A percentile compares a stretch with the other conserved stretches of the same genome.
Evolutionary conservation across 768 basidiomycete genomes (phyloP).

Genomic region (Wakefieldia striispora): DNA sequence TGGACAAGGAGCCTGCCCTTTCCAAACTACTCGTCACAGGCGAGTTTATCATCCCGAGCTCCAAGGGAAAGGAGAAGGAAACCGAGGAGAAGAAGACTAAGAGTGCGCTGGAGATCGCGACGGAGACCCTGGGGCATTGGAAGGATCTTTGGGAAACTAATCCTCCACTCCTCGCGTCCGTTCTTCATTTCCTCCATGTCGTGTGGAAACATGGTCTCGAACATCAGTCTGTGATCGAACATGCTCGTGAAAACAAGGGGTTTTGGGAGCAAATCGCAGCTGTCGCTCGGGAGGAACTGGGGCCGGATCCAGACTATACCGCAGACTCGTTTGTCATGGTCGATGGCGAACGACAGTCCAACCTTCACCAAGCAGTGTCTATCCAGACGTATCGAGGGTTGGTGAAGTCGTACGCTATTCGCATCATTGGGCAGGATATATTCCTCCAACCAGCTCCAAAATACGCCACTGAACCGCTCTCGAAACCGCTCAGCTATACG

Average conservation of each 20-base stretch:
- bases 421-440: slow-evolving; percentile 74
- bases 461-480: slow-evolving; percentile 32
- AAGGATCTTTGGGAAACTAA: slow-evolving; percentile 74
- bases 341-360: slow-evolving; percentile 42
- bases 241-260: slow-evolving; percentile 50
- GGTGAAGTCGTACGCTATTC: slow-evolving; percentile 71
- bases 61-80: slow-evolving; percentile 35
- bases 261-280: slow-evolving; percentile 73
- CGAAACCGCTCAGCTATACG: slow-evolving; percentile 59
- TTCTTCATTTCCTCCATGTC: slow-evolving; percentile 72
- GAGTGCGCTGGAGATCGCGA: slow-evolving; percentile 69
- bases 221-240: slow-evolving; percentile 58
- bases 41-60: slow-evolving; percentile 51
- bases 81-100: slow-evolving; percentile 34
- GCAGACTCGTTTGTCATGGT: slow-evolving; percentile 46
- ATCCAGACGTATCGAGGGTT: slow-evolving; percentile 66
- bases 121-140: slow-evolving; percentile 67
- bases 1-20: slow-evolving; percentile 85
- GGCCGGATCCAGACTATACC: slow-evolving; percentile 68
- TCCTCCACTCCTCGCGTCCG: slow-evolving; percentile 70
- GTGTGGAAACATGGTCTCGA: slow-evolving; percentile 82
- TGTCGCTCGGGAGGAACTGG: slow-evolving; percentile 66
- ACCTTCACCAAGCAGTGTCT: slow-evolving; percentile 59
- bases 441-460: slow-evolving; percentile 52
- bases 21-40: slow-evolving; percentile 78